Percentiles rank a stretch among this genome's conserved stretches.
phyloP scores from a whole-genome alignment of 2,329 filamentous ascomycete genomes.

The Hirsutella rhossiliensis region DNA sequence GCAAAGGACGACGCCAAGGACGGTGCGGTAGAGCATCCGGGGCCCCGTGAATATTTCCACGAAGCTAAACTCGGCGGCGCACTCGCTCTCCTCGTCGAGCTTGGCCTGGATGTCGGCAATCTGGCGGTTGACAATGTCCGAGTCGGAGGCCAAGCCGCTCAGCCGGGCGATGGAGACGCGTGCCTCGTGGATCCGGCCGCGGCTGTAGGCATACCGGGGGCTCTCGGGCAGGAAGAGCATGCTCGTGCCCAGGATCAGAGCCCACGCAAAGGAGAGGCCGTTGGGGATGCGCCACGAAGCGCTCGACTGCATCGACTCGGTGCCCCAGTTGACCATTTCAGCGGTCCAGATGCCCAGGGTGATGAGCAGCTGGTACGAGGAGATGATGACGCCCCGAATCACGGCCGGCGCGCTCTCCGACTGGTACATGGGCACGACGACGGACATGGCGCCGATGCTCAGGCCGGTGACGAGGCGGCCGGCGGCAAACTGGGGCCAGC shows the following conservation, averaged over 20 bases:
- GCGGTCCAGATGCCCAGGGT: slow-evolving; percentile 53
- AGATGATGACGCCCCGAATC: slow-evolving; percentile 51
- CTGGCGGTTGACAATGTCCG: slow-evolving; percentile 30
- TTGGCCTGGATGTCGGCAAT: slow-evolving; percentile 40
- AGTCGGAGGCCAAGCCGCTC: slow-evolving; percentile 26
- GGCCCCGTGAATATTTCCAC: slow-evolving; percentile 56
- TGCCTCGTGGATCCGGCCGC: slow-evolving; percentile 34
- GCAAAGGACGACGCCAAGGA: slow-evolving; percentile 50
- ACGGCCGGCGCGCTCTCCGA: slow-evolving; percentile 52
- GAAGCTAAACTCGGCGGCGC: slow-evolving; percentile 33
- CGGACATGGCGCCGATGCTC: slow-evolving; percentile 52
- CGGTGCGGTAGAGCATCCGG: slow-evolving; percentile 51
- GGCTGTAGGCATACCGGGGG: slow-evolving; percentile 37
- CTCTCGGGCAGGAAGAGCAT: slow-evolving; percentile 43
- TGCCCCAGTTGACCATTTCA: slow-evolving; percentile 51
- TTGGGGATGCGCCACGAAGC: slow-evolving; percentile 53
- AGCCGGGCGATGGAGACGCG: slow-evolving; percentile 34
- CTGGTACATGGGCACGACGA: slow-evolving; percentile 57
- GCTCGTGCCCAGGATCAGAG: slow-evolving; percentile 34
- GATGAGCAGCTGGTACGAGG: slow-evolving; percentile 57
- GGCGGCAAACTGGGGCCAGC: slow-evolving; percentile 54
- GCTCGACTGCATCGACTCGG: slow-evolving; percentile 30
- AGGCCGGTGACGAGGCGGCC: slow-evolving; percentile 55
- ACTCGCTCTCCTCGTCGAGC: slow-evolving; percentile 31
- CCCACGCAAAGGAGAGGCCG: slow-evolving; percentile 43